phyloP scores from a whole-genome alignment of 805 yeast genomes.

The Soucietia sequanensis region DNA sequence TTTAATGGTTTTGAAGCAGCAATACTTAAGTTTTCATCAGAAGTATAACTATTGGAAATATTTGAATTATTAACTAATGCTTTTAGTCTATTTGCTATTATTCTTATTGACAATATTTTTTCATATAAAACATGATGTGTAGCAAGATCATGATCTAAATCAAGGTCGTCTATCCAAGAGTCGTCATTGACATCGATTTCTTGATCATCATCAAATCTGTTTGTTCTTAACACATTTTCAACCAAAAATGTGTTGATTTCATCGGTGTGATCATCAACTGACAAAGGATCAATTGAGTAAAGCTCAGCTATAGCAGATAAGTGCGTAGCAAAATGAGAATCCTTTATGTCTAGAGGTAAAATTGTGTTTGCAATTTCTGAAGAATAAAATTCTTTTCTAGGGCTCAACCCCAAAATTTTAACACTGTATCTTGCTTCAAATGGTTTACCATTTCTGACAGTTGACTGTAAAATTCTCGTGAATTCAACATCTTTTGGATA shows the following conservation, averaged over 20 bases:
- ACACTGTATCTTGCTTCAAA: slow-evolving; percentile 64
- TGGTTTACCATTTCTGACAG: slow-evolving; percentile 55
- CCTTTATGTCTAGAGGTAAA: slow-evolving; percentile 49
- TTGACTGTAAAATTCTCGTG: slow-evolving; percentile 40
- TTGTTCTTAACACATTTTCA: slow-evolving; percentile 58
- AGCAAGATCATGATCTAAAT: slow-evolving; percentile 27
- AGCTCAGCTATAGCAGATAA: slow-evolving; percentile 61
- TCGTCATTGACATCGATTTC: slow-evolving; percentile 17
- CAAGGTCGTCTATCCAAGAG: slow-evolving; percentile 49
- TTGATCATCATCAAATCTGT: slow-evolving; percentile 35
- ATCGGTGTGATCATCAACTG: slow-evolving; percentile 52
- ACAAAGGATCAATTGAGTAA: slow-evolving; percentile 45
- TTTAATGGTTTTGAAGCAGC: slow-evolving; percentile 60
- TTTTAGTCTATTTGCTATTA: slow-evolving; percentile 60
- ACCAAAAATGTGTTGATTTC: slow-evolving; percentile 61
- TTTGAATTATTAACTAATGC: slow-evolving; percentile 25
- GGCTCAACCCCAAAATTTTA: slow-evolving; percentile 52
- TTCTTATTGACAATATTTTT: slow-evolving; percentile 53
- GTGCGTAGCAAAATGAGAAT: slow-evolving; percentile 48
- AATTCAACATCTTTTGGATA: slow-evolving; percentile 47
- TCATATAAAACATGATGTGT: slow-evolving; percentile 35
- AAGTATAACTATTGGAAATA: slow-evolving; percentile 26
- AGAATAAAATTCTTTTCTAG: slow-evolving; percentile 39
- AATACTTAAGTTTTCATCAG: not conserved
- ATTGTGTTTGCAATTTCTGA: slow-evolving; percentile 38